Base-by-base conservation (phyloP, 371 early-diverging fungal genomes). In the Encephalitozoon cuniculi region DNA sequence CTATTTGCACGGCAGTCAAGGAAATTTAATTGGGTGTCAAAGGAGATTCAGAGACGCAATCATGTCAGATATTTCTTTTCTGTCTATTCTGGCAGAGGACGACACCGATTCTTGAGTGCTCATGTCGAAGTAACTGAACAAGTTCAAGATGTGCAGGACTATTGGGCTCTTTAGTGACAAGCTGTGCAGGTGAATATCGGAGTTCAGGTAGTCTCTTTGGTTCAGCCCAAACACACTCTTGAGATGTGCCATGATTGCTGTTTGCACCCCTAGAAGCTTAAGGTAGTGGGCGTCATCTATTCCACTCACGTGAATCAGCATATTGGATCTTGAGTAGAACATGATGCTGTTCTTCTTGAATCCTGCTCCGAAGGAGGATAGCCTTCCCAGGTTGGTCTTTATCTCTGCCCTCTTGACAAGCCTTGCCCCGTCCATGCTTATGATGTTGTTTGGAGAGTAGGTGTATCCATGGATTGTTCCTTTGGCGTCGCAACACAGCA, bases 371-470 rank as follows among this genome's bases (percentile, higher is more conserved):
- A 15, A 34, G 2, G 59, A 59, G 1, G n/a, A 30, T 9, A 74
- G 26, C 39, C 52, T 64, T 46, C 55, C 55, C 7, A 71, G 44
- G 34, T 68, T 59, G 21, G 74, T 75, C 11, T 49, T 53, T 8
- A 77, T 80, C 51, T 79, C 81, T 9, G 41, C 70, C 30, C 79
- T 26, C 44, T 80, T 79, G 11, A 82, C 76, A 15, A 85, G 68
- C 9, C 63, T 55, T 15, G 74, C 75, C 6, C 83, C 83, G 2
- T 76, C 74, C 59, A 75, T 74, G 21, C 80, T 77, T 26, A 80
- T 63, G 30, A 74, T 65, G 64, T 79, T 76, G 54, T 74, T 63
- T 23, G 85, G 85, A 4, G 78, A 78, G 64, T 82, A 85, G 25
- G 73, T 81, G 71, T 78, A 81, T 46, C 71, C 63, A 37, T 72